phyloP scores from a whole-genome alignment of 306 rosid species.

The Pterocarpus macrocarpus region DNA sequence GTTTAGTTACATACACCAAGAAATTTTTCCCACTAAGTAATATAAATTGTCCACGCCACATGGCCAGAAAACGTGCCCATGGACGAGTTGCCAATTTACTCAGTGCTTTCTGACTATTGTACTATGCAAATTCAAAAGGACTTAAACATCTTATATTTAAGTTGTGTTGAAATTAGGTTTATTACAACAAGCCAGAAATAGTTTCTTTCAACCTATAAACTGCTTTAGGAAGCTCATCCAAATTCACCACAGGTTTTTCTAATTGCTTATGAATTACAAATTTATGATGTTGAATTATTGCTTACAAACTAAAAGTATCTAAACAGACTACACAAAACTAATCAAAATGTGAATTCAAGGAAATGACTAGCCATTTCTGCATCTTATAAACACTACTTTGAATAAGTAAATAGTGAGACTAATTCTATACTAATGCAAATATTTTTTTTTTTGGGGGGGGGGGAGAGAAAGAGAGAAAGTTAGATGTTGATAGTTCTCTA shows the following conservation, averaged over 20 bases:
- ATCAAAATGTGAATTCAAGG: conserved; percentile 15
- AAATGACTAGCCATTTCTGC: neutral
- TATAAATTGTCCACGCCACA: conserved; percentile 24
- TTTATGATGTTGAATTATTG: conserved; percentile 20
- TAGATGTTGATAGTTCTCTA: neutral
- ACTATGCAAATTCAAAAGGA: conserved; percentile 18
- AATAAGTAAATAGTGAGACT: neutral
- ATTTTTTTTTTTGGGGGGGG: neutral
- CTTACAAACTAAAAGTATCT: conserved; percentile 7
- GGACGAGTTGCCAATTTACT: conserved; percentile 12
- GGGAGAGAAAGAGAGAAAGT: neutral
- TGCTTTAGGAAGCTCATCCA: conserved; percentile 30
- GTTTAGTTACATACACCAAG: conserved; percentile 24
- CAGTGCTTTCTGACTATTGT: neutral
- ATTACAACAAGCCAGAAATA: neutral
- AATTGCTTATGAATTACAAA: neutral
- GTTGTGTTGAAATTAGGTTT: neutral
- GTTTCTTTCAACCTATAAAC: conserved; percentile 12
- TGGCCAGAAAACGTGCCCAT: conserved; percentile 6
- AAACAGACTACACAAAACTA: conserved; percentile 4
- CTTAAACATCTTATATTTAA: neutral
- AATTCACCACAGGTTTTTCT: conserved; percentile 18
- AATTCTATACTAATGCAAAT: conserved; percentile 27
- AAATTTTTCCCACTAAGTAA: neutral
- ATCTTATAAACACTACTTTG: neutral